Base-by-base conservation (phyloP, 306 rosid genomes). In the Geum urbanum region DNA sequence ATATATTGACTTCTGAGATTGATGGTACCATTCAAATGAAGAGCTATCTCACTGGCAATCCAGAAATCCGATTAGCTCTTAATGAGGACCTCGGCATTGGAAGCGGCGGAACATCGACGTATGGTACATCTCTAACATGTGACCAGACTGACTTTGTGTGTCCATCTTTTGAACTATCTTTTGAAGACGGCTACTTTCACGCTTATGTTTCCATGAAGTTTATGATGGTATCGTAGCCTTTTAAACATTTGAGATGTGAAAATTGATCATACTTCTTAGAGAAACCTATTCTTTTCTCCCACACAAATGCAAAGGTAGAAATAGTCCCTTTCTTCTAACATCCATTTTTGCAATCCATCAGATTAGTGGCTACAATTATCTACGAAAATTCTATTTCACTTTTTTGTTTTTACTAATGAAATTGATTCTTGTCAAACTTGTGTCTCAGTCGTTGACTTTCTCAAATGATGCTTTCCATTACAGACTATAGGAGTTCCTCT, bases 1-100 rank as follows among this genome's bases (percentile, higher is more conserved):
- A 90, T 72, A 86, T 90, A 72, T 73, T 90, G 82, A 90, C 97
- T 71, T 90, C 92, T 74, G 97, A 90, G 84, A 90, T 90, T 78
- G 97, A 90, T 74, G 95, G 97, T 59, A 90, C 97, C 71, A 90
- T 90, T 77, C 97, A 90, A 90, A 90, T 90, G 95, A 90, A 86
- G 78, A 90, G 97, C 76, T 88, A 90, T 86, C 97, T 90, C 72
- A 72, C 81, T 74, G 97, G 97, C 32, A 84, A 84, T 85, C 97
- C 95, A 71, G 97, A 88, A 83, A 88, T 88, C 66, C 88, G 95
- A 43, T 70, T 90, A 76, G 97, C 95, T 71, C 92, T 90, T 65
- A 88, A 90, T 81, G 97, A 90, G 32, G 97, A 90, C 81, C 90
- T 90, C 74, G 58, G 81, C 73, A 83, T 90, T 47, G 97, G 97